Base-by-base conservation (phyloP, 768 basidiomycete genomes). In the Pisolithus microcarpus region DNA sequence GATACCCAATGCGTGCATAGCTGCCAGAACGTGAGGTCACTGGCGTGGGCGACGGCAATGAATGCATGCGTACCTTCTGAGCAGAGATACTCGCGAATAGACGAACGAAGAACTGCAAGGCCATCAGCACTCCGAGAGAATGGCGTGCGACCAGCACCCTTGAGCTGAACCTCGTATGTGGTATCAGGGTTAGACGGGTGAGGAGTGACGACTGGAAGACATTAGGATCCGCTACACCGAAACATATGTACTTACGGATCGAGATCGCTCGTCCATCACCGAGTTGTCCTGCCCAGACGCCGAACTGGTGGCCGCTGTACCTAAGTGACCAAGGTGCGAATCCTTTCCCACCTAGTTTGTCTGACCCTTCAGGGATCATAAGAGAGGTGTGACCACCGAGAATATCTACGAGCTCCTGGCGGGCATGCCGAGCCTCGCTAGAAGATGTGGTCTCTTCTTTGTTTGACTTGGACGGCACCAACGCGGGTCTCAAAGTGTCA, bases 181-280 rank as follows among this genome's bases (percentile, higher is more conserved):
- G 74, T 60, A 16, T 78, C 70, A 2, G 78, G 75, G 42, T 81
- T 72, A 7, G 70, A 63, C 0, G 84, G 83, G 52, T 88, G 83
- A 0, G 86, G 81, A 0, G 90, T 91, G n/a, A 83, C 82, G 51
- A 90, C 89, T 91, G 53, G 11, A 13, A 26, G 31, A 1, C 21
- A 48, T 55, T 28, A 63, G 44, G 54, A 26, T 39, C 49, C 21
- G 54, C 43, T 31, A n/a, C 36, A 13, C 21, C 10, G 38, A 39
- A 52, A 1, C 18, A 23, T 7, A 23, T 51, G 8, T 43, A 69
- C 78, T 56, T 58, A 81, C 82, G 69, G 46, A 99, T 80, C 8
- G 88, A 89, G n/a, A 91, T 89, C 1, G 96, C 95, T 16, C 96
- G 78, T 0, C 96, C 96, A 60, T 98, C 95, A 11, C 96, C 96